Evolutionary conservation across 1,139 yeast genomes (phyloP).

Genomic region (Lodderomyces parapsilosis): DNA sequence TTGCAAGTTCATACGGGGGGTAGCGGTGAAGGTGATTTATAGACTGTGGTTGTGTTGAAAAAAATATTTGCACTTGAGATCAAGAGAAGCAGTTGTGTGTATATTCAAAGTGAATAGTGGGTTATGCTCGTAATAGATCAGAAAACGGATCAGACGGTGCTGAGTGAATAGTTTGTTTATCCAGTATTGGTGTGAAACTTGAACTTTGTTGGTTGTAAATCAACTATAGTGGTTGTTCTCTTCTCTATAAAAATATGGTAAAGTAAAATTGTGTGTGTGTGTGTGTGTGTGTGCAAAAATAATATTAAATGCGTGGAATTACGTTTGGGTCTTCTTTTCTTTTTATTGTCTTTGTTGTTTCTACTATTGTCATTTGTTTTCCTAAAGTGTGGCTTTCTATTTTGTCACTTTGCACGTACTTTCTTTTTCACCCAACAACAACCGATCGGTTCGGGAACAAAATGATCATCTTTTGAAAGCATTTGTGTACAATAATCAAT

Average conservation of each 20-base stretch:
- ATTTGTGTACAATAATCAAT: not conserved
- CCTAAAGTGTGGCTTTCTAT: not conserved
- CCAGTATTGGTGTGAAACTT: no score
- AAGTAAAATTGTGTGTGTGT: no score
- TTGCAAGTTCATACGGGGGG: constrained; percentile 22
- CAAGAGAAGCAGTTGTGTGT: no score
- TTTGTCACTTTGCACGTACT: not conserved
- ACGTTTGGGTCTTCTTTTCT: not conserved
- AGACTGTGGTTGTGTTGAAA: not conserved
- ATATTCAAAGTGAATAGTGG: no score
- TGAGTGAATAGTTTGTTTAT: no score
- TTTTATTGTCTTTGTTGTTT: not conserved
- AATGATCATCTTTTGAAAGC: not conserved
- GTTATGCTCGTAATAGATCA: no score
- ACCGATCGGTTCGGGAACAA: not conserved
- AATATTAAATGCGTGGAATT: not conserved
- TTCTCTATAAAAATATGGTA: no score
- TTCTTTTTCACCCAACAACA: not conserved
- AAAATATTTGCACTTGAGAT: not conserved
- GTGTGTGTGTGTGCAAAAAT: not conserved
- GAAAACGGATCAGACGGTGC: no score
- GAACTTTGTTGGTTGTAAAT: no score
- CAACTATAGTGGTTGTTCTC: not conserved
- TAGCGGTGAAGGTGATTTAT: not conserved
- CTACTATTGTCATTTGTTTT: no score